Conservation (phyloP, 306 rosid species). For the Cucumis melo region DNA sequence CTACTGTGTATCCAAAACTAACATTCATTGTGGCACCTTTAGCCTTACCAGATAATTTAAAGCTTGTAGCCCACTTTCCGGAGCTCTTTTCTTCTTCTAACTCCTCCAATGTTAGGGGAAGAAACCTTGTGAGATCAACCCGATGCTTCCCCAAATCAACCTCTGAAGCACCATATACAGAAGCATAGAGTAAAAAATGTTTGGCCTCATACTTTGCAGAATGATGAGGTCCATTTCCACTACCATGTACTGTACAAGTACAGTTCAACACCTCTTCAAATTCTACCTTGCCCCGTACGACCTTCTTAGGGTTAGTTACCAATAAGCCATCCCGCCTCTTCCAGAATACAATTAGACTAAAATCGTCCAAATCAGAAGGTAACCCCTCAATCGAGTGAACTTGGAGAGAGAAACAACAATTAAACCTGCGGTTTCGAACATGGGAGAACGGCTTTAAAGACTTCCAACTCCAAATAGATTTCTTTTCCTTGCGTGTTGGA, state of each 20-base stretch:
- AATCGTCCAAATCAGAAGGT: constrained; percentile 33
- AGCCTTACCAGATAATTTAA: constrained; percentile 59
- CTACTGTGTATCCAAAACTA: constrained; percentile 68
- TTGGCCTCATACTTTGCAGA: constrained; percentile 88
- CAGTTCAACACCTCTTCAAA: constrained; percentile 57
- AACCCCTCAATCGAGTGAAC: constrained; percentile 68
- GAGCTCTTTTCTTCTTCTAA: constrained; percentile 71
- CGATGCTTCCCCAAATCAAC: constrained; percentile 85
- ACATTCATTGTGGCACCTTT: constrained; percentile 69
- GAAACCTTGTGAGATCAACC: constrained; percentile 71
- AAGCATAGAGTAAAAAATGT: constrained; percentile 62
- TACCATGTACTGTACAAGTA: constrained; percentile 62
- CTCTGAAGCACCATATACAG: constrained; percentile 35
- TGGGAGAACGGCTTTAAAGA: constrained; percentile 50
- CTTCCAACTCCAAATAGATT: constrained; percentile 80
- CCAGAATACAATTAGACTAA: constrained; percentile 66
- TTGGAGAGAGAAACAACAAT: constrained; percentile 66
- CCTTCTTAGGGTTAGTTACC: constrained; percentile 60
- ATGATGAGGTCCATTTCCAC: constrained; percentile 60
- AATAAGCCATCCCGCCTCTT: constrained; percentile 54
- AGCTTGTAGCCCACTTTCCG: constrained; percentile 75
- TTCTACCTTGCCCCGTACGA: constrained; percentile 32
- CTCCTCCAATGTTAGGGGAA: constrained; percentile 82
- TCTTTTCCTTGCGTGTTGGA: constrained; percentile 53
- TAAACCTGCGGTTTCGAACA: constrained; percentile 44